Base-by-base conservation (phyloP, 495 filamentous ascomycete species). In the Xylaria scruposa region DNA sequence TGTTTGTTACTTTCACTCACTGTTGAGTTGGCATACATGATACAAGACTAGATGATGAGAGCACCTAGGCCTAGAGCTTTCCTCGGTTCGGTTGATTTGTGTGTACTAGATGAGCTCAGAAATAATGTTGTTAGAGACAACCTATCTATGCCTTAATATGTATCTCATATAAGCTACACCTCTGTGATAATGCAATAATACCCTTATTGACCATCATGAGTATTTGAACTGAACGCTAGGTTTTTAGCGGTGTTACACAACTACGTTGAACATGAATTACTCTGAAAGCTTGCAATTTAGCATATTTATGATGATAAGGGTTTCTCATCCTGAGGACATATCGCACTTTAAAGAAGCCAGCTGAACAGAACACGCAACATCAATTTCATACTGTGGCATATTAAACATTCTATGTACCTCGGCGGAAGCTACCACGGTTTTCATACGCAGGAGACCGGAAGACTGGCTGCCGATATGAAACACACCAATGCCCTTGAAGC, bases 401-500 rank as follows among this genome's bases (percentile, higher is more conserved):
- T 76, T 76, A 76, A 72, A 70, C 77, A 76, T 68, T 78, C 77
- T 78, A 79, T 79, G 75, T 79, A 78, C 77, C 70, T 61, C 60
- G 68, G 70, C 3, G 15, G 54, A 59, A 66, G 40, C 60, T 66
- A 51, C 38, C 42, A 65, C 29, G 62, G 29, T 33, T 58, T 49
- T 67, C 49, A 60, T 60, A 26, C 26, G 40, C 59, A 40, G 64
- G 53, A n/a, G 19, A 24, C 33, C 61, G 26, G 26, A 31, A 71
- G 49, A 31, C 42, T 42, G 51, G 62, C 70, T 58, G 49, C 61
- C 70, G 10, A 66, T 49, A 71, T 71, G 70, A 66, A 38, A 71
- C 40, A 59, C 40, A 59, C 61, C 62, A 19, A 65, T 67, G 26
- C 70, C 38, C 59, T 64, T 71, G 60, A 31, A 67, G 51, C 62